phyloP scores from a whole-genome alignment of 2,329 filamentous ascomycete species.

The Aspergillus versicolor region DNA sequence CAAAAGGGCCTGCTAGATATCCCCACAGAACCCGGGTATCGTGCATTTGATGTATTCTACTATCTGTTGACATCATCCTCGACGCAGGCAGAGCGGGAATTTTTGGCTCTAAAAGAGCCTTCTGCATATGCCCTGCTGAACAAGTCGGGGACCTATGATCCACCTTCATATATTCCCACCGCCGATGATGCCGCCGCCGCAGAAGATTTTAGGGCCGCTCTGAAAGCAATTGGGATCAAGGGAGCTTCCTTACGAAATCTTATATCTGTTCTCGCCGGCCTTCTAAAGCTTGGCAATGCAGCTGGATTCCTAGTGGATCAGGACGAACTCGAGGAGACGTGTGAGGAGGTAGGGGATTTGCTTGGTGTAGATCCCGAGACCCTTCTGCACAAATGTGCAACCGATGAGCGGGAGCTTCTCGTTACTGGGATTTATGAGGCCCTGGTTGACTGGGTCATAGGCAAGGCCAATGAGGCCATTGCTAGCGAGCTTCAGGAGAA shows the following conservation, averaged over 20 bases:
- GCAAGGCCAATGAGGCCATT: constrained; percentile 84
- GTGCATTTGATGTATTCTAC: constrained; percentile 97
- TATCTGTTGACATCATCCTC: constrained; percentile 92
- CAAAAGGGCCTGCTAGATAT: constrained; percentile 75
- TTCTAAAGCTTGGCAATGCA: constrained; percentile 90
- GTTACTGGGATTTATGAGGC: constrained; percentile 90
- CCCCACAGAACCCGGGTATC: constrained; percentile 74
- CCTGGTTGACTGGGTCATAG: constrained; percentile 90
- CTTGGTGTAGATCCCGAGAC: constrained; percentile 85
- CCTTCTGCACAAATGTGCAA: constrained; percentile 74
- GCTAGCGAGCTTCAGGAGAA: constrained; percentile 68
- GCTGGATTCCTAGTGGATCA: constrained; percentile 80
- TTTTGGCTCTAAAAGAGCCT: constrained; percentile 74
- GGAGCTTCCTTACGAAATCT: constrained; percentile 78
- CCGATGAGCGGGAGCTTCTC: constrained; percentile 77
- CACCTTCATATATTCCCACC: constrained; percentile 84
- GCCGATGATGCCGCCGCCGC: constrained; percentile 90
- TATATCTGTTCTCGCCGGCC: constrained; percentile 78
- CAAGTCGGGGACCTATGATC: constrained; percentile 79
- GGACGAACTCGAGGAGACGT: constrained; percentile 79
- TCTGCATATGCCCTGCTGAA: constrained; percentile 76
- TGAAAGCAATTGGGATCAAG: constrained; percentile 93
- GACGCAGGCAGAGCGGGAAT: constrained; percentile 83
- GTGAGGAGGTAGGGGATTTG: constrained; percentile 84
- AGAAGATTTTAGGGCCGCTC: constrained; percentile 82